A percentile compares a stretch with the other conserved stretches of the same genome.
Evolutionary conservation across 139 green algal species (phyloP).

Genomic region (Micractinium sp.): DNA sequence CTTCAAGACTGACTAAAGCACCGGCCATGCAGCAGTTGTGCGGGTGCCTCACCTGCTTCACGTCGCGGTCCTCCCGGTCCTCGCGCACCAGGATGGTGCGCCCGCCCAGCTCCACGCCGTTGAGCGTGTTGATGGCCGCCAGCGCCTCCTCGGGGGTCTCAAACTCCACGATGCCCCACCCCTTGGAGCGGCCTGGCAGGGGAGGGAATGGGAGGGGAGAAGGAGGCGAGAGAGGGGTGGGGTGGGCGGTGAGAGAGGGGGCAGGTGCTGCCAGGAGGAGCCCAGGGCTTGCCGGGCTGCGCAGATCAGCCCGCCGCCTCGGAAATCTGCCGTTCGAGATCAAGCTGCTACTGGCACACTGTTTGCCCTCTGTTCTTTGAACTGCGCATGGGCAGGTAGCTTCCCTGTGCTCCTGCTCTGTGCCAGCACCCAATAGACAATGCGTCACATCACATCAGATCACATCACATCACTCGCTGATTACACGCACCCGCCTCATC

Average conservation of each 20-base stretch:
- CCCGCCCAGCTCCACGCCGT: slow-evolving; percentile 80
- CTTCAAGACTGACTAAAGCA: background rate
- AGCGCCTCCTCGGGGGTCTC: slow-evolving; percentile 70
- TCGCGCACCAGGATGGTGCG: slow-evolving; percentile 92
- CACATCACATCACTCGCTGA: background rate
- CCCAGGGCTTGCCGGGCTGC: background rate
- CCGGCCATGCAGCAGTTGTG: background rate
- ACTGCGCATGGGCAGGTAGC: too few species aligned
- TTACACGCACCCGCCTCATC: slow-evolving; percentile 76
- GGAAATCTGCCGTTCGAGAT: background rate
- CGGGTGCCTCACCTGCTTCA: slow-evolving; percentile 66
- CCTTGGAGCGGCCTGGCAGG: slow-evolving; percentile 85
- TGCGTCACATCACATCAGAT: too few species aligned
- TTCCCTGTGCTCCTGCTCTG: background rate
- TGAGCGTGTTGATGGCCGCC: slow-evolving; percentile 70
- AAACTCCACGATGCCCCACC: slow-evolving; percentile 92
- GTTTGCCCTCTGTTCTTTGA: too few species aligned
- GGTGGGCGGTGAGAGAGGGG: too few species aligned
- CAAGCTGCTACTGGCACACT: background rate
- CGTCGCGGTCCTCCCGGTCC: slow-evolving; percentile 93
- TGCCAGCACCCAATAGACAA: too few species aligned
- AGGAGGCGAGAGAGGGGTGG: background rate
- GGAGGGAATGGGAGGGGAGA: background rate
- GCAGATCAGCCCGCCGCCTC: too few species aligned
- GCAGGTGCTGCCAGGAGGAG: background rate